Conservation (phyloP, 345 rosid genomes). For the Aegle marmelos region DNA sequence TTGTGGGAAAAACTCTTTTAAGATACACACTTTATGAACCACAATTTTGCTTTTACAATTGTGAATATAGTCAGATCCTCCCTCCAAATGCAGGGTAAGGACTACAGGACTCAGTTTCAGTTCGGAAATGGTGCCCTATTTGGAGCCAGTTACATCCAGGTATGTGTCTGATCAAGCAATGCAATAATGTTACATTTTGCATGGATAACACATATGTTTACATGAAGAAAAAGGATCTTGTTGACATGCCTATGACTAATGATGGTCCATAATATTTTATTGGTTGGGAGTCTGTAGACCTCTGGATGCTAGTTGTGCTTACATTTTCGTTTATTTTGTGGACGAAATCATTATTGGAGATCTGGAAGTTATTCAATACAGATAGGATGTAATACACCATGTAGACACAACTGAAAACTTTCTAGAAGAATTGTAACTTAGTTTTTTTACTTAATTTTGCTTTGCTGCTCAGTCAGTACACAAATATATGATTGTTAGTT, state of each 20-base stretch:
- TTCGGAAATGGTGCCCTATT: slow-evolving; percentile 76
- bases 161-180: slow-evolving; percentile 23
- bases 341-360: background rate
- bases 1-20: background rate
- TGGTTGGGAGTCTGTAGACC: background rate
- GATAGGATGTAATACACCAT: background rate
- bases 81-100: slow-evolving; percentile 52
- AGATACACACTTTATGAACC: background rate
- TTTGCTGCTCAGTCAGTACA: background rate
- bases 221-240: background rate
- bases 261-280: background rate
- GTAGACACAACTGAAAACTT: background rate
- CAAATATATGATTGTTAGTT: background rate
- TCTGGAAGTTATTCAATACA: background rate
- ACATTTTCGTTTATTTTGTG: background rate
- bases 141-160: slow-evolving; percentile 98
- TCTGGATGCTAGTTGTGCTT: background rate
- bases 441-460: background rate
- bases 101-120: slow-evolving; percentile 84
- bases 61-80: background rate
- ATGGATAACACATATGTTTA: background rate
- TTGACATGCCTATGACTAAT: background rate
- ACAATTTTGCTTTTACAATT: background rate
- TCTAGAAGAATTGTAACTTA: background rate
- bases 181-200: background rate